Evolutionary conservation across 2,329 filamentous ascomycete species (phyloP).

Genomic region (Colletotrichum brevisporum): DNA sequence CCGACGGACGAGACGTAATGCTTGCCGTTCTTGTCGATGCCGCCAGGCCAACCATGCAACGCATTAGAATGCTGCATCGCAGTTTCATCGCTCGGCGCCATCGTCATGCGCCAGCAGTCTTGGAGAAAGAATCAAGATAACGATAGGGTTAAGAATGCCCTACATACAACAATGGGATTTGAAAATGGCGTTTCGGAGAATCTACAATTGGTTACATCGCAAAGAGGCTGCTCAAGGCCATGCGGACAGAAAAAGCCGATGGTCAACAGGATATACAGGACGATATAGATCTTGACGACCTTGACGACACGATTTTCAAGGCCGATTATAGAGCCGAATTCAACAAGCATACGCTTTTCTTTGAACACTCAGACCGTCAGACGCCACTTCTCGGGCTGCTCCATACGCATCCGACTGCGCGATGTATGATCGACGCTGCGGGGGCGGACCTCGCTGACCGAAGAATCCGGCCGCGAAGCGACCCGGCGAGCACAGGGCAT

Average conservation of each 20-base stretch:
- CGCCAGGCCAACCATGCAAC: conserved; percentile 10
- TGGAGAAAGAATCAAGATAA: neutral
- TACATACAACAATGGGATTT: conserved; percentile 1
- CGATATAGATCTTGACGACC: neutral
- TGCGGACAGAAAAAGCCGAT: neutral
- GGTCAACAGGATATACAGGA: neutral
- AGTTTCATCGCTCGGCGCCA: conserved; percentile 14
- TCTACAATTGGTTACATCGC: neutral
- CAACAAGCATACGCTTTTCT: conserved; percentile 12
- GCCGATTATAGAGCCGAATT: neutral
- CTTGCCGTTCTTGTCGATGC: neutral
- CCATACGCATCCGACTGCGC: conserved; percentile 34
- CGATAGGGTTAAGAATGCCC: neutral
- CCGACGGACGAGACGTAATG: conserved; percentile 6
- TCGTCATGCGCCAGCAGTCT: conserved; percentile 12
- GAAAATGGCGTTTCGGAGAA: conserved; percentile 14
- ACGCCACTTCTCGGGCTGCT: neutral
- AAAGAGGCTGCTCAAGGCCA: neutral
- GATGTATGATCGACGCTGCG: conserved; percentile 35
- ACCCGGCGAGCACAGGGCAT: neutral
- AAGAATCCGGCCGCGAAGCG: conserved; percentile 3
- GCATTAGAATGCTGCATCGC: conserved; percentile 9
- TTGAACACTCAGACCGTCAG: conserved; percentile 3
- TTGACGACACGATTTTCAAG: conserved; percentile 5
- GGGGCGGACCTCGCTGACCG: conserved; percentile 5